Base-by-base conservation (phyloP, 108 stramenopile genomes). In the Pinguiococcus pyrenoidosus region DNA sequence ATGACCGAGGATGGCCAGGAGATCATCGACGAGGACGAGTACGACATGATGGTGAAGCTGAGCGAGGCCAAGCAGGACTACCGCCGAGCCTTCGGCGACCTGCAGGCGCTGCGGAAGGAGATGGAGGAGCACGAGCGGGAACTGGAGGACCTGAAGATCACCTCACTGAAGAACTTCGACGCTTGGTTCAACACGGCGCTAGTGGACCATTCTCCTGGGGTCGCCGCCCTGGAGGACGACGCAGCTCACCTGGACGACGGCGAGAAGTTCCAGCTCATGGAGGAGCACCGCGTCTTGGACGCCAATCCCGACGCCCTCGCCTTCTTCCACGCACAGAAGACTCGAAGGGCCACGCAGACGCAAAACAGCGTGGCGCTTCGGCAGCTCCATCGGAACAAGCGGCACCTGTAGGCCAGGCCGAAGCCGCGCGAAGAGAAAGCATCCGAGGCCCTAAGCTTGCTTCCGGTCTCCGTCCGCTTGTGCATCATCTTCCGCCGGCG, bases 11-110 rank as follows among this genome's bases (percentile, higher is more conserved):
- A 24, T 25, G 57, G 40, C 28, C 53, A 54, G 24, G 51, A 54
- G 32, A 37, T 67, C 22, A 47, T 67, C 14, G 66, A 67, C 29
- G 59, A 58, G 32, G 66, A 67, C 46, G 66, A 67, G 46, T 58
- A 61, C 34, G 29, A 30, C 3, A 44, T 67, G 3, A 51, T 61
- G 59, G 32, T 29, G 45, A 5, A 54, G 29, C 33, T 32, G 35
- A 60, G 51, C 16, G 60, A 56, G 12, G 49, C 53, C 2, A 62
- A 62, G 49, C 50, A 50, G 35, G 29, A 21, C 14, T 68, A 52
- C 45, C 53, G 54, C 1, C 21, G 4, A 10, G 44, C 23, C 20
- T 37, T 14, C 34, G 61, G 41, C 20, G 42, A 32, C 6, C 28
- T 17, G 14, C 25, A 32, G 59, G 52, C 18, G 1, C 24, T 7